These are phyloP conservation scores for Fusarium tjaetaba DNA, from an alignment of 2,329 filamentous ascomycete species.

Conservation along the genomic window DNA sequence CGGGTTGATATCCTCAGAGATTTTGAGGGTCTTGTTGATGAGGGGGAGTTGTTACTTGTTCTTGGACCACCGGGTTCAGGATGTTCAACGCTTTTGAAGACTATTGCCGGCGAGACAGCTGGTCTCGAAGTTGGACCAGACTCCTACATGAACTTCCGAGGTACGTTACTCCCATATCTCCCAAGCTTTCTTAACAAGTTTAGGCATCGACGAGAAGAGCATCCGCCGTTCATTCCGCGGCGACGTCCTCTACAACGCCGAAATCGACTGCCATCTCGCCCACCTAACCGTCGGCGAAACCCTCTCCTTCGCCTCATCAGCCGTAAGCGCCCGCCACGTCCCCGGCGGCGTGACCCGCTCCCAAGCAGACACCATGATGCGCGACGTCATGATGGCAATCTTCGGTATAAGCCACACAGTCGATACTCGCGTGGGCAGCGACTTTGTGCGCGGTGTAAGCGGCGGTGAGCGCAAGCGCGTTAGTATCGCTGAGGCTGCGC, in stretches of 20 bases:
- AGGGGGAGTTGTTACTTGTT: constrained; percentile 45
- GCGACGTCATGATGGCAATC: constrained; percentile 74
- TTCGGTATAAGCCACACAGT: constrained; percentile 80
- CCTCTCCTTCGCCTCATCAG: constrained; percentile 69
- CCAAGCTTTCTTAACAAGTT: not conserved
- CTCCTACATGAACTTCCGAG: constrained; percentile 62
- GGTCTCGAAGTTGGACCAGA: constrained; percentile 44
- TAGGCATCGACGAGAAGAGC: constrained; percentile 44
- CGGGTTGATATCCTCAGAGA: constrained; percentile 42
- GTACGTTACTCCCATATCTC: constrained; percentile 23
- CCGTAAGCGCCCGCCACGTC: constrained; percentile 60
- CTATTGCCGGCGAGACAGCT: constrained; percentile 62
- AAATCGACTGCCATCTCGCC: constrained; percentile 71
- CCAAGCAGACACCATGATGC: constrained; percentile 39
- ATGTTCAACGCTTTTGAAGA: constrained; percentile 67
- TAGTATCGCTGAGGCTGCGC: constrained; percentile 75
- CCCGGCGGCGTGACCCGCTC: constrained; percentile 24
- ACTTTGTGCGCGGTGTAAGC: constrained; percentile 74
- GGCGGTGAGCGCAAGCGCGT: constrained; percentile 83
- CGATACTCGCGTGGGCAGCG: constrained; percentile 77
- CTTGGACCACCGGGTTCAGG: constrained; percentile 65
- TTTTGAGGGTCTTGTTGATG: constrained; percentile 45
- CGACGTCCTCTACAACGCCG: constrained; percentile 72
- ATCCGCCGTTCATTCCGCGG: constrained; percentile 60
- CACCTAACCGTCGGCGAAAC: constrained; percentile 74